Conservation (phyloP, 495 filamentous ascomycete species). For the Geopyxis carbonaria region DNA sequence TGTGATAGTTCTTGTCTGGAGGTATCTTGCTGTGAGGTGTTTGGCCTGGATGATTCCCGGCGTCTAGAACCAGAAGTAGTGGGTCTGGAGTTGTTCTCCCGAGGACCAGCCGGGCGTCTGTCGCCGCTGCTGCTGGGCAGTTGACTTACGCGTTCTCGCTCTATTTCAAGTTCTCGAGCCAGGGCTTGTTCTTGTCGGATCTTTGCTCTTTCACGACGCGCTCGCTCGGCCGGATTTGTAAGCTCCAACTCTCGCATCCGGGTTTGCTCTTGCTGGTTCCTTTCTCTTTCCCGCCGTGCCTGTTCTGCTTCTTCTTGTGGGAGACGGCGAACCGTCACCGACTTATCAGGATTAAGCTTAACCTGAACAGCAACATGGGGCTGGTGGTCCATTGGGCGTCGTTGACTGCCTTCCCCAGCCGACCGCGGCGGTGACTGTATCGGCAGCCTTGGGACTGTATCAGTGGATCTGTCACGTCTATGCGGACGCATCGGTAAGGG, state of each 20-base stretch:
- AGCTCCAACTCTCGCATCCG: slow-evolving; percentile 16
- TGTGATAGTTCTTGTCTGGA: neutral
- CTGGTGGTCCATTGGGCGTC: too few relatives aligned
- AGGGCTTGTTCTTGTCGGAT: slow-evolving; percentile 12
- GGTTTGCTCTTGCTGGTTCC: slow-evolving; percentile 11
- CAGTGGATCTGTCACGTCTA: slow-evolving; percentile 18
- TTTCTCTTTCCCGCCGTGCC: slow-evolving; percentile 18
- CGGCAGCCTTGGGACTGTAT: slow-evolving; percentile 15
- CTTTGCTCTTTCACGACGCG: slow-evolving; percentile 17
- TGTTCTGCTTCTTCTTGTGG: slow-evolving; percentile 19
- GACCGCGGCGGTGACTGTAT: slow-evolving; percentile 5
- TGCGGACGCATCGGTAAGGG: slow-evolving; percentile 22
- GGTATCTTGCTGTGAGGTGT: neutral
- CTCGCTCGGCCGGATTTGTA: slow-evolving; percentile 19
- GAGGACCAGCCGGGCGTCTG: too few relatives aligned
- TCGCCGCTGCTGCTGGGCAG: slow-evolving; percentile 1
- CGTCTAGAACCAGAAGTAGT: too few relatives aligned
- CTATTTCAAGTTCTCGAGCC: slow-evolving; percentile 18
- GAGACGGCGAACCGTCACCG: slow-evolving; percentile 23
- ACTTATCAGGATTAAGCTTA: slow-evolving; percentile 24
- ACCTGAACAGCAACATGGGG: slow-evolving; percentile 23
- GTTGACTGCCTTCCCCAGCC: neutral
- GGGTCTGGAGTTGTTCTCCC: too few relatives aligned
- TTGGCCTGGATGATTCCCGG: too few relatives aligned
- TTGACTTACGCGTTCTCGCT: slow-evolving; percentile 20